Conservation (phyloP, 2,329 filamentous ascomycete genomes). For the Alternaria triticimaculans region DNA sequence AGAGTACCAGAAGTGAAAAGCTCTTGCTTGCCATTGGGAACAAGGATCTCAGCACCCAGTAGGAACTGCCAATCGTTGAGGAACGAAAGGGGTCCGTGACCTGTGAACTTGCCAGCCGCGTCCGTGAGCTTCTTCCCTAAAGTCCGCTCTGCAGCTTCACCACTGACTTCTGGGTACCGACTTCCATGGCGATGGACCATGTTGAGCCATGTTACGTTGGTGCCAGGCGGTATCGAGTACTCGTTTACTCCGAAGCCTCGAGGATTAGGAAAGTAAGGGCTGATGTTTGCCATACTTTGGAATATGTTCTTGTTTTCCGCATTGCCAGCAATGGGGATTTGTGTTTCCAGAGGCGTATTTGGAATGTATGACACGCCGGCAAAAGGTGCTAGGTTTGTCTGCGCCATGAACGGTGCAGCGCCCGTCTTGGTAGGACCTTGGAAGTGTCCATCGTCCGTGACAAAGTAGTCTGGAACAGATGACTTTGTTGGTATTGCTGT, state of each 20-base stretch:
- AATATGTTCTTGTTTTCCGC: conserved; percentile 70
- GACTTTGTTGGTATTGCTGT: conserved; percentile 32
- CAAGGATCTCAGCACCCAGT: conserved; percentile 74
- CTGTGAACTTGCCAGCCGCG: conserved; percentile 61
- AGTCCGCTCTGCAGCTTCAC: conserved; percentile 62
- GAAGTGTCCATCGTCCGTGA: conserved; percentile 40
- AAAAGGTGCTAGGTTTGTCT: conserved; percentile 72
- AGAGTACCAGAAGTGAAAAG: conserved; percentile 73
- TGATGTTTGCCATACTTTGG: conserved; percentile 71
- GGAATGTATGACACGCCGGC: conserved; percentile 67
- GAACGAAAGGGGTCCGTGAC: conserved; percentile 68
- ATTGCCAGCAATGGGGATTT: conserved; percentile 68
- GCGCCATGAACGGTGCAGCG: conserved; percentile 71
- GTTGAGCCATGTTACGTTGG: conserved; percentile 73
- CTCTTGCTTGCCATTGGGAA: conserved; percentile 75
- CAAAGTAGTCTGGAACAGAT: conserved; percentile 42
- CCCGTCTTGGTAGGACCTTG: conserved; percentile 74
- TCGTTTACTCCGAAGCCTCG: conserved; percentile 76
- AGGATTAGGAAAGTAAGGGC: conserved; percentile 73
- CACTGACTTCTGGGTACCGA: conserved; percentile 70
- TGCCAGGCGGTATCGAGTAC: conserved; percentile 69
- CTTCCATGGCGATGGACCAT: conserved; percentile 77
- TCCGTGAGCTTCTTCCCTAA: conserved; percentile 64
- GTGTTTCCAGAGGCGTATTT: conserved; percentile 74
- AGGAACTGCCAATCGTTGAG: conserved; percentile 72